These are phyloP conservation scores for Microcyclospora tardicrescens DNA, from an alignment of 2,329 filamentous ascomycete genomes.

Conservation along the genomic window DNA sequence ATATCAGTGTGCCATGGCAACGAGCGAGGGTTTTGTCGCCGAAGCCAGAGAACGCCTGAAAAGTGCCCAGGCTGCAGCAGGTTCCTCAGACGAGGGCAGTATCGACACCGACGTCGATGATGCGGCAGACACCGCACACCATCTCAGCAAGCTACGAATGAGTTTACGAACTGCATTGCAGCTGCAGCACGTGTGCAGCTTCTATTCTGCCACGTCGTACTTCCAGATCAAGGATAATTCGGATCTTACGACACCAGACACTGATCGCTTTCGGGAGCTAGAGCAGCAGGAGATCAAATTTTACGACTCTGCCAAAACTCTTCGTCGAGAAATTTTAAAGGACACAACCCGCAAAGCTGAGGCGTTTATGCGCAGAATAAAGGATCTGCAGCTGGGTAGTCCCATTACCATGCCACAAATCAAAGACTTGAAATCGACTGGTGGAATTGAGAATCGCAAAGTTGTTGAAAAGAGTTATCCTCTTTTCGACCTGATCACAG, in stretches of 20 bases:
- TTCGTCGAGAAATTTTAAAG: slow-evolving; percentile 65
- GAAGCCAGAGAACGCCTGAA: slow-evolving; percentile 52
- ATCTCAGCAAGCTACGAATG: slow-evolving; percentile 33
- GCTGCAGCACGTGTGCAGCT: slow-evolving; percentile 66
- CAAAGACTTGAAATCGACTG: slow-evolving; percentile 36
- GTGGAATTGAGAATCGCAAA: slow-evolving; percentile 60
- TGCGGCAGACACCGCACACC: slow-evolving; percentile 12
- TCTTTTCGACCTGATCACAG: slow-evolving; percentile 54
- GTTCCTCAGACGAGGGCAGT: slow-evolving; percentile 5
- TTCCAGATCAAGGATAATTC: slow-evolving; percentile 70
- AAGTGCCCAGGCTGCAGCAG: slow-evolving; percentile 28
- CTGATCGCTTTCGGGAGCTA: slow-evolving; percentile 50
- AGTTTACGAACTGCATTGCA: slow-evolving; percentile 63
- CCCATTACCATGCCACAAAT: slow-evolving; percentile 42
- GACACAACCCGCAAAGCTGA: slow-evolving; percentile 47
- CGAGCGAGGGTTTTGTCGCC: slow-evolving; percentile 39
- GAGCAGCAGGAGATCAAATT: slow-evolving; percentile 58
- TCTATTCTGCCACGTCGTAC: slow-evolving; percentile 72
- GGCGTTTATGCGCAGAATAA: slow-evolving; percentile 51
- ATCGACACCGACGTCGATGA: slow-evolving; percentile 26
- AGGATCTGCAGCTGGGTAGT: slow-evolving; percentile 29
- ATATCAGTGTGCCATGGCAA: slow-evolving; percentile 44
- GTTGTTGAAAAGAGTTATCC: slow-evolving; percentile 53
- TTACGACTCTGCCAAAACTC: slow-evolving; percentile 65
- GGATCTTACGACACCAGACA: slow-evolving; percentile 50